These are phyloP conservation scores for Monosporozyma siamensis DNA, from an alignment of 805 yeast species.

Conservation along the genomic window DNA sequence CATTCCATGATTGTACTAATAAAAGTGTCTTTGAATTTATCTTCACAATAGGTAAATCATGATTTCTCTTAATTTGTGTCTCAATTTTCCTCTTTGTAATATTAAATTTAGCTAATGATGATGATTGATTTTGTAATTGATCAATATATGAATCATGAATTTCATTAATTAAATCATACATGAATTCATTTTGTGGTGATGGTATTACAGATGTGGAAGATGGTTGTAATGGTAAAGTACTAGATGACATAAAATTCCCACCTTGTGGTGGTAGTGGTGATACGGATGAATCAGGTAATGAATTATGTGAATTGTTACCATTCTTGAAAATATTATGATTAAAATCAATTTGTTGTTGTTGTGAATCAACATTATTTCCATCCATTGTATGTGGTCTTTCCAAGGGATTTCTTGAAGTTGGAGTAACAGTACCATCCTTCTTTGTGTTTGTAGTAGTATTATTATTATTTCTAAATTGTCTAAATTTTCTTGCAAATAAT, in stretches of 20 bases:
- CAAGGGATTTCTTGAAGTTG: not conserved
- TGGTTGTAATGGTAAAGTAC: not conserved
- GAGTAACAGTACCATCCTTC: not conserved
- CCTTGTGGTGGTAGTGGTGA: not conserved
- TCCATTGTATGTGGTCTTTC: conserved; percentile 1
- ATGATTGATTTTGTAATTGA: conserved; percentile 16
- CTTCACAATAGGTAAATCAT: conserved; percentile 20
- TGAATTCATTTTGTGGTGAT: conserved; percentile 8
- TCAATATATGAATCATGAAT: conserved; percentile 20
- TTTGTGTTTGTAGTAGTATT: not conserved
- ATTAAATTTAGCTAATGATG: conserved; percentile 17
- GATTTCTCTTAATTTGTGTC: conserved; percentile 19
- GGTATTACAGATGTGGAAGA: not conserved
- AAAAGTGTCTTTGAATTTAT: conserved; percentile 20
- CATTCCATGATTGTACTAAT: conserved; percentile 26
- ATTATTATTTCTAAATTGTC: conserved; percentile 13
- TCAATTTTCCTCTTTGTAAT: conserved; percentile 21
- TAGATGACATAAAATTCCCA: not conserved
- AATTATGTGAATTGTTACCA: not conserved
- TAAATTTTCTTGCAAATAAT: conserved; percentile 20
- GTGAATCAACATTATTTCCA: not conserved
- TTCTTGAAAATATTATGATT: not conserved
- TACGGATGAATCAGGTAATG: not conserved
- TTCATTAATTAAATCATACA: conserved; percentile 22
- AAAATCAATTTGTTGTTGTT: not conserved